A percentile compares a stretch with the other conserved stretches of the same genome.
These are phyloP conservation scores for Sporothrix curviconia DNA, from an alignment of 2,329 filamentous ascomycete genomes.

Conservation along the genomic window DNA sequence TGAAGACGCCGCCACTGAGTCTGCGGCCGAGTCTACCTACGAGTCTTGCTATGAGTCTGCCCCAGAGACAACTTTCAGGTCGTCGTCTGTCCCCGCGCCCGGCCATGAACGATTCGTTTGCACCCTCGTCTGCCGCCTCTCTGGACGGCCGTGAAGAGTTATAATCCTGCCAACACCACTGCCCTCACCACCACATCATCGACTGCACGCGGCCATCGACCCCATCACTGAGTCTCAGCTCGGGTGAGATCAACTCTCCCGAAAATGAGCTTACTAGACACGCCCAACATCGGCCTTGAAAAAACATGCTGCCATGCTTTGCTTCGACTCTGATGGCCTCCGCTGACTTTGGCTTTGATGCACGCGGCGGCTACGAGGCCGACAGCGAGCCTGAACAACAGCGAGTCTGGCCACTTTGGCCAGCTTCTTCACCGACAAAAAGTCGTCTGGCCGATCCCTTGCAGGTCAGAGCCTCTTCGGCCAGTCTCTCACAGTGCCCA, in stretches of 20 bases:
- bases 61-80: background rate
- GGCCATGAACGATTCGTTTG: background rate
- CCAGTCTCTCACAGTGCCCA: background rate
- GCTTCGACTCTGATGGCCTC: conserved; percentile 1
- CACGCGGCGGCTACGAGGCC: background rate
- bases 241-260: conserved; percentile 9
- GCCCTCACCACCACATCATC: background rate
- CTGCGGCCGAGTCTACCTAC: too few relatives aligned
- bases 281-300: background rate
- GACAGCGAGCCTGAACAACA: background rate
- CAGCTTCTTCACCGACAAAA: background rate
- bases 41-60: background rate
- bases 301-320: background rate
- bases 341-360: background rate
- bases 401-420: background rate
- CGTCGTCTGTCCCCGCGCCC: background rate
- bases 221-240: conserved; percentile 9
- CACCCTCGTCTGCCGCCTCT: background rate
- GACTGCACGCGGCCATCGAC: conserved; percentile 12
- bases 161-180: background rate
- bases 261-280: conserved; percentile 9
- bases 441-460: background rate
- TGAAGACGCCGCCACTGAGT: background rate
- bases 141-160: background rate
- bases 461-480: background rate